Evolutionary conservation across 2,329 filamentous ascomycete species (phyloP).

Genomic region (Helicocarpus griseus): DNA sequence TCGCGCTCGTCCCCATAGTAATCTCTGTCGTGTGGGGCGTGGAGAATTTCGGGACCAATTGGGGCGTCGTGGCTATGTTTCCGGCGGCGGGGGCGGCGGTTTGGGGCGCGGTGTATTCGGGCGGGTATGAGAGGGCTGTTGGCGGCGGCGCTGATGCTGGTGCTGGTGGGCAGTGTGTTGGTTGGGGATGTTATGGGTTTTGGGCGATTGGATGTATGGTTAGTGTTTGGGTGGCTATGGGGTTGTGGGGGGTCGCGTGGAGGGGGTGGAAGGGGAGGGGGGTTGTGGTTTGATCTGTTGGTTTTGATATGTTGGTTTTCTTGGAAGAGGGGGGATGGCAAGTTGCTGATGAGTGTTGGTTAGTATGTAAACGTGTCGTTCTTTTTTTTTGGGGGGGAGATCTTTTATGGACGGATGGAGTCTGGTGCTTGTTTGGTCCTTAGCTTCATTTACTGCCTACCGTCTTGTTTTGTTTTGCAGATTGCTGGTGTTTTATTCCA

Average conservation of each 20-base stretch:
- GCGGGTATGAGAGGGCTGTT: slow-evolving; percentile 27
- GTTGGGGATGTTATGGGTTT: slow-evolving; percentile 73
- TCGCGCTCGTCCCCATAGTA: slow-evolving; percentile 81
- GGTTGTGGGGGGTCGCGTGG: slow-evolving; percentile 70
- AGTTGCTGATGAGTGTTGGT: no score
- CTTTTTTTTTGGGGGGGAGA: no score
- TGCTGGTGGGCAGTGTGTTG: slow-evolving; percentile 61
- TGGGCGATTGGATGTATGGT: slow-evolving; percentile 67
- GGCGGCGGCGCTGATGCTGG: slow-evolving; percentile 31
- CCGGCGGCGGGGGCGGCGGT: slow-evolving; percentile 80
- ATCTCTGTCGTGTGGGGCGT: slow-evolving; percentile 97
- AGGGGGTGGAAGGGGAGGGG: slow-evolving; percentile 71
- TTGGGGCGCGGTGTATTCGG: slow-evolving; percentile 83
- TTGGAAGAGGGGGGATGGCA: no score
- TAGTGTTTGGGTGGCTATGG: slow-evolving; percentile 69
- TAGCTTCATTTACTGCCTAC: no score
- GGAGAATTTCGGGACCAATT: slow-evolving; percentile 97
- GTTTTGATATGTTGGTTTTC: neutral
- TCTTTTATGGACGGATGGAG: no score
- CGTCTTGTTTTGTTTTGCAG: neutral
- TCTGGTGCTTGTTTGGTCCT: no score
- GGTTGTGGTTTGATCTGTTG: slow-evolving; percentile 49
- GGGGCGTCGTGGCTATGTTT: slow-evolving; percentile 87
- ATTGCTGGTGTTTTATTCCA: no score
- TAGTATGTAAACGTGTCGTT: no score